Base-by-base conservation (phyloP, 2,329 filamentous ascomycete genomes). In the Penicillium thymicola region DNA sequence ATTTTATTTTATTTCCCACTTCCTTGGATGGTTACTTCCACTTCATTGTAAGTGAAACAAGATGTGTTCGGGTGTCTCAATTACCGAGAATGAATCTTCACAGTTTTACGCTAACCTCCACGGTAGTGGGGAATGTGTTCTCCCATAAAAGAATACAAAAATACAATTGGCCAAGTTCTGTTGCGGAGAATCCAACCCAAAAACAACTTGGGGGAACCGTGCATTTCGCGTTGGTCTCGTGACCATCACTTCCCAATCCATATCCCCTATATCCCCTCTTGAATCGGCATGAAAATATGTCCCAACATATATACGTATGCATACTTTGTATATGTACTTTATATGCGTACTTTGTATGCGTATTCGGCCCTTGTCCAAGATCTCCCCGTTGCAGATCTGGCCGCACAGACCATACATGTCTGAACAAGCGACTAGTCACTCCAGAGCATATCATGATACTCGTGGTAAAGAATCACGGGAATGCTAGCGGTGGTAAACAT, bases 361-460 rank as follows among this genome's bases (percentile, higher is more conserved):
- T 50, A 27, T 61, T 38, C 44, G 53, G 50, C 46, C 41, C n/a
- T 55, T 32, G 18, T 36, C n/a, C 36, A 51, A 30, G 57, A 60
- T 38, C 55, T 61, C 14, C 55, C 55, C 32, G n/a, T 60, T 23
- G 60, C 58, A n/a, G 53, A 59, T 43, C 43, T 65, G 3, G 51
- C 54, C 16, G 59, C 55, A 21, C 49, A 55, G 43, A 54, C 59
- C 41, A 62, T 63, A 53, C 11, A 21, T 21, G 21, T 21, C 36
- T 62, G 0, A 59, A 59, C 23, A 41, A 18, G 13, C 46, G 53
- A 45, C 11, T 55, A 7, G 38, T 49, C 34, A 51, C 45, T 46
- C 56, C 46, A 3, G 49, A 44, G 10, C 55, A 36, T 52, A n/a
- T 59, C 34, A 47, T 62, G 23, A 47, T 62, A 25, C 50, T 59